Base-by-base conservation (phyloP, 768 basidiomycete genomes). In the Tylopilus felleus region DNA sequence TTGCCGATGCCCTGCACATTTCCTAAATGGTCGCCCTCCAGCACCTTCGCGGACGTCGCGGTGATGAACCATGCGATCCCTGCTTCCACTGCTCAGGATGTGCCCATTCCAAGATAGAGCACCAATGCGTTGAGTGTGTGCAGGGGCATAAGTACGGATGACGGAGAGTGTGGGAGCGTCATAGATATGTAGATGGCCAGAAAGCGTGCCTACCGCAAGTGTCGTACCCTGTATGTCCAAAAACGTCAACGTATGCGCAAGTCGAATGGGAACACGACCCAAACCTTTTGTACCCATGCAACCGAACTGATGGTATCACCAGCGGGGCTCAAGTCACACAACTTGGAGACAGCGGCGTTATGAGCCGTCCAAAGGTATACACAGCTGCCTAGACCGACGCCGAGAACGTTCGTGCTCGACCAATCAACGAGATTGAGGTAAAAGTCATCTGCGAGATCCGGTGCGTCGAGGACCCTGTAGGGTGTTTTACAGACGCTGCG, bases 301-400 rank as follows among this genome's bases (percentile, higher is more conserved):
- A 99, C 81, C 1, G 91, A 92, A 46, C 91, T 92, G 57, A 97
- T 81, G 0, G 82, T 83, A 68, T 95, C 93, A 41, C 75, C 75
- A 7, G 80, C 74, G n/a, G 60, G 59, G 21, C 72, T 57, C 19
- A 98, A 71, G 64, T 98, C 93, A 65, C 93, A 96, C 17, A 99
- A 75, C 67, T 96, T 95, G 25, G 86, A 90, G 5, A 98, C 97
- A 6, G 82, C 83, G 21, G 93, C 93, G 52, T 94, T 97, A 49
- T 93, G 87, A 8, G 96, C 97, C 8, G 89, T 90, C 97, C 97
- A 99, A 1, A 98, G 84, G 67, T 99, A 99, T 13, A 99, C 96
- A 57, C 92, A 94, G 0, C 86, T 77, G 3, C 88, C 91, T 8
- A 99, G 79, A 3, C 95, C 96, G 8, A 98, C 97, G 4, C 90